phyloP scores from a whole-genome alignment of 805 yeast species.

The Scheffersomyces ergatensis region DNA sequence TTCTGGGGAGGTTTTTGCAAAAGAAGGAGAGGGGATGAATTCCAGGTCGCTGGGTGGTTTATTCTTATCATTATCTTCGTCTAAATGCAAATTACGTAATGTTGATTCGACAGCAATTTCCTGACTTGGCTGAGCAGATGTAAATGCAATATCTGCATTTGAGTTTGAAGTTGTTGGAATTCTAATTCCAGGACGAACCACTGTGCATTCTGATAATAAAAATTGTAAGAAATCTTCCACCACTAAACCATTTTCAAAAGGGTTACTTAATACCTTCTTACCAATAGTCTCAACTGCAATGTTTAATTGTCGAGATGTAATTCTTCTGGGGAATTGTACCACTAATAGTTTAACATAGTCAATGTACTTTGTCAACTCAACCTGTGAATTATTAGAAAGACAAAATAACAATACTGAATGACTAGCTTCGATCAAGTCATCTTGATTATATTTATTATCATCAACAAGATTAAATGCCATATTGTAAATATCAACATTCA shows the following conservation, averaged over 20 bases:
- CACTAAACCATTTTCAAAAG: slow-evolving; percentile 10
- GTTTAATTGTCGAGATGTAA: slow-evolving; percentile 54
- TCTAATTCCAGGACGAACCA: slow-evolving; percentile 28
- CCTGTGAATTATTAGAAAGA: slow-evolving; percentile 24
- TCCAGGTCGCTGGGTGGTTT: slow-evolving; percentile 9
- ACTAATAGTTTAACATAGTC: slow-evolving; percentile 47
- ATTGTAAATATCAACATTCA: slow-evolving; percentile 19
- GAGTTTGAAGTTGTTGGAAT: slow-evolving; percentile 1
- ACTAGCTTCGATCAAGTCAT: slow-evolving; percentile 51
- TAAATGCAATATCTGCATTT: slow-evolving; percentile 12
- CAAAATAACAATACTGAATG: slow-evolving; percentile 54
- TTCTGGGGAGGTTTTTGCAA: slow-evolving; percentile 1
- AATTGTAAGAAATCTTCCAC: slow-evolving; percentile 39
- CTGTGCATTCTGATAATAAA: slow-evolving; percentile 40
- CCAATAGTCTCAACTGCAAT: slow-evolving; percentile 60
- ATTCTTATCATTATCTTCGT: slow-evolving; percentile 4
- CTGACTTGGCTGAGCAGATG: slow-evolving; percentile 37
- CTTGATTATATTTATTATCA: slow-evolving; percentile 15
- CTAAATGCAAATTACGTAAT: slow-evolving; percentile 23
- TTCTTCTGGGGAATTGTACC: slow-evolving; percentile 52
- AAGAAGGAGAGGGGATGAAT: slow-evolving; percentile 21
- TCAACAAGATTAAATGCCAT: slow-evolving; percentile 32
- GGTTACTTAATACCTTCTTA: slow-evolving; percentile 29
- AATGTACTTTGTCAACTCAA: slow-evolving; percentile 17
- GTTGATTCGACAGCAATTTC: slow-evolving; percentile 38